Evolutionary conservation across 1,139 yeast species (phyloP).

Genomic region (Suhomyces bribrorum): DNA sequence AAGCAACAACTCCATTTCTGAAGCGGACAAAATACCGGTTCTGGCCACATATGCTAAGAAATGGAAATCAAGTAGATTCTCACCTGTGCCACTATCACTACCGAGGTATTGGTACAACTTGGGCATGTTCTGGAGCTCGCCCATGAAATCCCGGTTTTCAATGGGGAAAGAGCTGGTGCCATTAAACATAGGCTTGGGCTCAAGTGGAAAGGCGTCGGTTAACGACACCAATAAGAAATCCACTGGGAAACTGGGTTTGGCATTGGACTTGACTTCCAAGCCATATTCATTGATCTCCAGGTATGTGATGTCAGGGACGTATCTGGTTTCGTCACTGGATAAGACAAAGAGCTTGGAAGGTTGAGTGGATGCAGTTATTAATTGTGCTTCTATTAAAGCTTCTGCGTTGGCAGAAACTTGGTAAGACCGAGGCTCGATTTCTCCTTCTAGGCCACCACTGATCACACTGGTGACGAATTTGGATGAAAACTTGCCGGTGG

Average conservation of each 20-base stretch:
- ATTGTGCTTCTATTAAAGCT: constrained; percentile 81
- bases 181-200: constrained; percentile 53
- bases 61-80: constrained; percentile 68
- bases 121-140: constrained; percentile 66
- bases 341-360: constrained; percentile 87
- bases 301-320: constrained; percentile 93
- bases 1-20: constrained; percentile 52
- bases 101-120: constrained; percentile 44
- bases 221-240: constrained; percentile 86
- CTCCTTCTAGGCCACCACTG: constrained; percentile 82
- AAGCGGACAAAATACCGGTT: constrained; percentile 52
- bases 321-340: constrained; percentile 66
- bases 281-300: constrained; percentile 86
- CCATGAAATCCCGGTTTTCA: constrained; percentile 76
- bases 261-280: constrained; percentile 80
- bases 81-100: constrained; percentile 41
- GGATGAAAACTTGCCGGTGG: constrained; percentile 72
- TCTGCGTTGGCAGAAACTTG: constrained; percentile 90
- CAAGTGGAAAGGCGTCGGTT: constrained; percentile 88
- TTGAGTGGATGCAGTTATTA: constrained; percentile 84
- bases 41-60: constrained; percentile 57
- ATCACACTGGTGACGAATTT: constrained; percentile 92
- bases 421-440: constrained; percentile 87
- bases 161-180: constrained; percentile 55
- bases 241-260: constrained; percentile 95